Percentiles rank a stretch among this genome's conserved stretches.
These are phyloP conservation scores for Protomyces arabidopsidicola DNA, from an alignment of 1,139 yeast genomes.

Conservation along the genomic window DNA sequence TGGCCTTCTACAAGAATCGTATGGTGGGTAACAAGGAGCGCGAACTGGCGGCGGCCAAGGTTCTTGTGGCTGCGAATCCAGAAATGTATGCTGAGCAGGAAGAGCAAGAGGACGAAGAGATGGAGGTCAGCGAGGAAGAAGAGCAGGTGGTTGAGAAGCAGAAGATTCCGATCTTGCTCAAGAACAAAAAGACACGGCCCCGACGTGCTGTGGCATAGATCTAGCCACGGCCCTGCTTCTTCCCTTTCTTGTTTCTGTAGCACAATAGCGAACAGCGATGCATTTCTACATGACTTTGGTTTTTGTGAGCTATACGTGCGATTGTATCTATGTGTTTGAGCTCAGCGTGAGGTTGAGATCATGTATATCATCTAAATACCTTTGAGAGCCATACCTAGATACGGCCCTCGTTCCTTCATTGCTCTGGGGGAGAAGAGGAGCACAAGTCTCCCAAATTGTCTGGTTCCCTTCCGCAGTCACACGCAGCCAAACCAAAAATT, in stretches of 20 bases:
- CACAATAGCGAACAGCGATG: neutral
- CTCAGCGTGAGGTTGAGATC: neutral
- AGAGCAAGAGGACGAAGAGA: slow-evolving; percentile 51
- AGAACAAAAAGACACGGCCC: slow-evolving; percentile 17
- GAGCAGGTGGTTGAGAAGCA: slow-evolving; percentile 48
- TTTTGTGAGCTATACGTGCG: neutral
- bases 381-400: neutral
- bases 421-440: neutral
- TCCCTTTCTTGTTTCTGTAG: neutral
- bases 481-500: neutral
- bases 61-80: slow-evolving; percentile 81
- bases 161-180: slow-evolving; percentile 34
- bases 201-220: neutral
- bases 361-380: neutral
- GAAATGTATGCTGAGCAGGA: slow-evolving; percentile 91
- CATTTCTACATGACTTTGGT: neutral
- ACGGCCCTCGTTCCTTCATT: neutral
- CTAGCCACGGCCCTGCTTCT: neutral
- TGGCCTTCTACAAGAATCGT: slow-evolving; percentile 98
- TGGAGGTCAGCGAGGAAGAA: slow-evolving; percentile 47
- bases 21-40: slow-evolving; percentile 95
- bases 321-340: neutral
- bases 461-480: neutral
- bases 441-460: neutral
- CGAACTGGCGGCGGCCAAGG: slow-evolving; percentile 78